Evolutionary conservation across 2,329 filamentous ascomycete species (phyloP), one percentile per base, ranked within the genome.

Genomic region (Diaporthe caulivora): DNA sequence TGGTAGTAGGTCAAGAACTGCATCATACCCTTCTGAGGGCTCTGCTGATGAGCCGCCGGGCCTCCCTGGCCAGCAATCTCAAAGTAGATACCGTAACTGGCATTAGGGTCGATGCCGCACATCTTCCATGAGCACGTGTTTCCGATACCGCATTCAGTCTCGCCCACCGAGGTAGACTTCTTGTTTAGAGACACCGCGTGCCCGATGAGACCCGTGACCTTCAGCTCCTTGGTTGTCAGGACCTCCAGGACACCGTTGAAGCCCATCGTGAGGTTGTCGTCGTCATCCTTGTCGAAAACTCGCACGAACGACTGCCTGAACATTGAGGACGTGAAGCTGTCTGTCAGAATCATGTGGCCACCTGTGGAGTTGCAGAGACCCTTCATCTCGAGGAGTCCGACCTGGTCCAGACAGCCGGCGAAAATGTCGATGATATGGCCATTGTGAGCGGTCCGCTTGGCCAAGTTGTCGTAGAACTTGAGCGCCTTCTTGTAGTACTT

Each of bases 41-140:
- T 92, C 82, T 96, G 94, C 80, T 96, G 94, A 82, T 97, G 94
- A 76, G 94, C 92, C 64, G 93, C 89, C 21, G 95, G 93, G 10
- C 95, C 95, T 47, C 95, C 95, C 84, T 98, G 97, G 78, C 94
- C 95, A 60, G 97, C 96, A 81, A 99, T 97, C 83, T 99, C 97
- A 79, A 98, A 99, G 85, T 98, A 99, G 76, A 99, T 90, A 75
- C 95, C 97, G 79, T 98, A 98, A 80, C 95, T 98, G 42, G 97
- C 92, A 71, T 92, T 93, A 15, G 97, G 97, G 79, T 98, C 95
- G 77, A 99, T 98, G 77, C 95, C 95, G 80, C 97, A 98, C 96
- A 99, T 98, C 86, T 99, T 99, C 97, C 97, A 99, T 3, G 95
- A 96, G 84, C 96, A 98, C 0, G 97, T 99, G 82, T 98, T 98